Evolutionary conservation across 2,329 filamentous ascomycete species (phyloP).

Genomic region (Pseudogymnoascus sp.): DNA sequence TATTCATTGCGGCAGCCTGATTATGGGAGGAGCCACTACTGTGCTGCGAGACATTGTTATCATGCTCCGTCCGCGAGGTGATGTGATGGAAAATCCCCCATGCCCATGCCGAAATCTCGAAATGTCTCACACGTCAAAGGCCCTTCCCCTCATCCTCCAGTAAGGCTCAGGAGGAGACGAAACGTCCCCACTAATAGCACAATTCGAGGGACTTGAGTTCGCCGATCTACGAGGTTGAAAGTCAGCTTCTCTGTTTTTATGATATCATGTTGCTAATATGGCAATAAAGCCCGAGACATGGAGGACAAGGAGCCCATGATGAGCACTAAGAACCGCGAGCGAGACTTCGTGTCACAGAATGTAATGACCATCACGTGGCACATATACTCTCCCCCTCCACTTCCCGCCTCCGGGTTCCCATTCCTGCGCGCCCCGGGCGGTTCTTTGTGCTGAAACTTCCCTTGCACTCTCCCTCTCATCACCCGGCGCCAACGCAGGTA

Average conservation of each 20-base stretch:
- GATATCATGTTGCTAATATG: not conserved
- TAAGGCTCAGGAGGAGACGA: not conserved
- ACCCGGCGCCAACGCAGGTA: conserved; percentile 4
- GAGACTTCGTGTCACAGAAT: not conserved
- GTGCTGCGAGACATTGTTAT: not conserved
- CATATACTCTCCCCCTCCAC: too few species aligned
- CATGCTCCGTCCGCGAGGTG: not conserved
- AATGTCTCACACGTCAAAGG: conserved; percentile 4
- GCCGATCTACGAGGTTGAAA: not conserved
- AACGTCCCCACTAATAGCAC: not conserved
- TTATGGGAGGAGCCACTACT: not conserved
- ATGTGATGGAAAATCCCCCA: conserved; percentile 1
- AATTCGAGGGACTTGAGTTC: not conserved
- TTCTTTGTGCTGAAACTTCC: not conserved
- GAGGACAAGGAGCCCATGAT: not conserved
- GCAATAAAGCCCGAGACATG: not conserved
- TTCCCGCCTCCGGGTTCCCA: not conserved
- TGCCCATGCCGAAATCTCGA: not conserved
- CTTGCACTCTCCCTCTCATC: not conserved
- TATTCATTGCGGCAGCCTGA: not conserved
- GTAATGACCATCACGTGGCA: not conserved
- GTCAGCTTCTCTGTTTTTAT: not conserved
- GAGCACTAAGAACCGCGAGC: not conserved
- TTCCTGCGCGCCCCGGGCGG: conserved; percentile 8
- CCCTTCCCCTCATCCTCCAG: not conserved